Conservation (phyloP, 2,329 filamentous ascomycete genomes). For the Paraphaeosphaeria minitans region DNA sequence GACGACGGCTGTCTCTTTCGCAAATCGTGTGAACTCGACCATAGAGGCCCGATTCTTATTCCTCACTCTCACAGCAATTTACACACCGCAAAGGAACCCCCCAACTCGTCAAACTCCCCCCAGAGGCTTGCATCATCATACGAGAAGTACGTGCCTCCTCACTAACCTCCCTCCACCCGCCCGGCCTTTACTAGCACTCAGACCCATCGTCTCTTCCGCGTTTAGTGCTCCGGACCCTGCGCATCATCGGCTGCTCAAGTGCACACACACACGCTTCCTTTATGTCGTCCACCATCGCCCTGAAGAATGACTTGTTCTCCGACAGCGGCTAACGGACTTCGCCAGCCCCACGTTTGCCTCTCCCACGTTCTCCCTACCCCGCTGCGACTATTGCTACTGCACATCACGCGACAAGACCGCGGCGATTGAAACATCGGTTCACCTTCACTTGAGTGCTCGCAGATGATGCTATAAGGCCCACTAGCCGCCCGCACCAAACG, state of each 20-base stretch:
- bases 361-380: constrained; percentile 37
- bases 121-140: background rate
- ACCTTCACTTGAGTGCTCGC: constrained; percentile 6
- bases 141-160: constrained; percentile 13
- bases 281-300: constrained; percentile 44
- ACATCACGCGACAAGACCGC: constrained; percentile 17
- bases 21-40: background rate
- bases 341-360: constrained; percentile 32
- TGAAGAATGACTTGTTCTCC: constrained; percentile 45
- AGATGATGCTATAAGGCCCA: constrained; percentile 28
- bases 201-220: constrained; percentile 37
- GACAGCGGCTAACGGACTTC: constrained; percentile 42
- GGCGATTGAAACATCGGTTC: constrained; percentile 13
- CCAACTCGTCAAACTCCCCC: background rate
- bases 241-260: constrained; percentile 17
- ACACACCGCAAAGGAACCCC: background rate
- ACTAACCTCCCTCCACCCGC: constrained; percentile 16
- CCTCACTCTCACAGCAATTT: background rate
- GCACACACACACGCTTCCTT: constrained; percentile 32
- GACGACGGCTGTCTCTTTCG: background rate
- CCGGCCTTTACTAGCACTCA: constrained; percentile 23
- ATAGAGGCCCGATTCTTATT: too few species aligned
- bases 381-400: constrained; percentile 21
- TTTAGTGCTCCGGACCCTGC: constrained; percentile 35
- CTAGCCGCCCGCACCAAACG: constrained; percentile 19